These are phyloP conservation scores for Mycena rosella DNA, from an alignment of 768 basidiomycete species.

Conservation along the genomic window DNA sequence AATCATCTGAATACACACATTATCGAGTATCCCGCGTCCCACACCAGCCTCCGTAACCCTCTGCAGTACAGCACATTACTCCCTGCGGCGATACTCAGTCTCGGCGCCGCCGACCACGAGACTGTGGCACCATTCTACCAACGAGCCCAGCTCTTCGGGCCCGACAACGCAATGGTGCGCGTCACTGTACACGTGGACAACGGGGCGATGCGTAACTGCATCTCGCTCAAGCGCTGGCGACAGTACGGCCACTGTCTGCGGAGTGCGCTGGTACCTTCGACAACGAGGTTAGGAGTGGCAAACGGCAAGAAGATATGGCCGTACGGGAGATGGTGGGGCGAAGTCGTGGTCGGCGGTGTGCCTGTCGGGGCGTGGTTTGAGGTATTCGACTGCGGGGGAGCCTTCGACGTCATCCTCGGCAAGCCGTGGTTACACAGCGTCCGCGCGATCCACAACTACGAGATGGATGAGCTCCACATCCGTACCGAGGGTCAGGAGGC, in stretches of 20 bases:
- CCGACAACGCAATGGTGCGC: not conserved
- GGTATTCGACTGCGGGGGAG: slow-evolving; percentile 14
- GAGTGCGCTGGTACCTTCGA: slow-evolving; percentile 1
- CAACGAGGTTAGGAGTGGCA: slow-evolving; percentile 6
- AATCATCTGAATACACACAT: slow-evolving; percentile 22
- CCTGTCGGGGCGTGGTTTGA: slow-evolving; percentile 10
- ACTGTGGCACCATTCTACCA: slow-evolving; percentile 19
- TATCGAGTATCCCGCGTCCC: slow-evolving; percentile 18
- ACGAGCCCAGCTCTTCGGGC: slow-evolving; percentile 16
- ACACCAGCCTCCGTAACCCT: too few relatives aligned
- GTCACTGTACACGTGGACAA: too few relatives aligned
- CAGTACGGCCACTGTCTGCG: slow-evolving; percentile 18
- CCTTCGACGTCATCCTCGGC: slow-evolving; percentile 25
- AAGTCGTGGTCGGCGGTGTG: slow-evolving; percentile 16
- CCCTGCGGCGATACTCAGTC: slow-evolving; percentile 3
- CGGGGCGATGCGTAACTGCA: slow-evolving; percentile 12
- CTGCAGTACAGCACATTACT: too few relatives aligned
- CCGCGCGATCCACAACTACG: slow-evolving; percentile 22
- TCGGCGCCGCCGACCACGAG: not conserved
- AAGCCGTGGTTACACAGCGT: slow-evolving; percentile 30
- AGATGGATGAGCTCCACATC: slow-evolving; percentile 20
- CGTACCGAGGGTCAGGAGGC: not conserved
- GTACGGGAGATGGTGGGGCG: slow-evolving; percentile 22
- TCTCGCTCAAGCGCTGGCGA: slow-evolving; percentile 19
- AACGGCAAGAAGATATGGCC: slow-evolving; percentile 7